Percentiles rank a stretch among this genome's conserved stretches.
Evolutionary conservation across 768 basidiomycete genomes (phyloP).

Genomic region (Lentinula lateritia): DNA sequence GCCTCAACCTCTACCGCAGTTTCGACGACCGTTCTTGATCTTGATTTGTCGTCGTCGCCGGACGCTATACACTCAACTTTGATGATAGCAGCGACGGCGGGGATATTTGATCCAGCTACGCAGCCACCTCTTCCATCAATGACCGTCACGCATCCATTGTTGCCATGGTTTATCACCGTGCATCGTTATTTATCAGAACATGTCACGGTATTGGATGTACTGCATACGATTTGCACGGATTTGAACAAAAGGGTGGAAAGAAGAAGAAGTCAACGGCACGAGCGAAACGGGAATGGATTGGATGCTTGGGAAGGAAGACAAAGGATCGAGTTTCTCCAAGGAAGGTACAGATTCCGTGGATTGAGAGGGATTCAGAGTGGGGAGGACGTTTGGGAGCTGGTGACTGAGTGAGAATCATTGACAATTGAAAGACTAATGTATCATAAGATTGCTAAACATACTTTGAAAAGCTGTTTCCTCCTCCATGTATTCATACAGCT

Average conservation of each 20-base stretch:
- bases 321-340: constrained; percentile 1
- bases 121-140: constrained; percentile 26
- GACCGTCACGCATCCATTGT: constrained; percentile 22
- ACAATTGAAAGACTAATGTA: background rate
- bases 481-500: too few species aligned
- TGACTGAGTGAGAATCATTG: background rate
- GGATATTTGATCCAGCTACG: constrained; percentile 26
- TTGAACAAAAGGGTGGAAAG: background rate
- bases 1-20: background rate
- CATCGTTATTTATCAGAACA: constrained; percentile 14
- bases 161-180: constrained; percentile 32
- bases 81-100: background rate
- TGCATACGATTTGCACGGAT: constrained; percentile 13
- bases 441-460: too few species aligned
- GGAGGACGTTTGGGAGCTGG: background rate
- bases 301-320: background rate
- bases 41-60: background rate
- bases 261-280: background rate
- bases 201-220: constrained; percentile 36
- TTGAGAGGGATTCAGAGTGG: background rate
- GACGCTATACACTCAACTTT: background rate
- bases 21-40: background rate
- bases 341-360: background rate
- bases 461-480: too few species aligned
- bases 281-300: background rate